phyloP scores from a whole-genome alignment of 2,329 filamentous ascomycete species.

The Cladophialophora exuberans region DNA sequence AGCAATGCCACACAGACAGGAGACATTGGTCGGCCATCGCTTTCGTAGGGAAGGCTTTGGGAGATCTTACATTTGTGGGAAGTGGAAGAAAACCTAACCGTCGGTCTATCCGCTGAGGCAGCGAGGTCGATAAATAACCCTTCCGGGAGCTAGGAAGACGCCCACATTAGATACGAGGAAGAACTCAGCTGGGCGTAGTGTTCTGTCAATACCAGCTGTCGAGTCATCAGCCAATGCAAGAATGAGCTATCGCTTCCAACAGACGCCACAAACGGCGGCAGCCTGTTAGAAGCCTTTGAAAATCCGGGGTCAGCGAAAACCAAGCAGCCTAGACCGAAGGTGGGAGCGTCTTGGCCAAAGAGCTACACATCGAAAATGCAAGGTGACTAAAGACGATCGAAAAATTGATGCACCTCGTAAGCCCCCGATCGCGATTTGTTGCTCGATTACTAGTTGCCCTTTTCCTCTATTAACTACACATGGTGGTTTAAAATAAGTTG shows the following conservation, averaged over 20 bases:
- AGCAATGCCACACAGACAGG: neutral
- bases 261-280: too few relatives aligned
- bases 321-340: neutral
- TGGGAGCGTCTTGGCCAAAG: too few relatives aligned
- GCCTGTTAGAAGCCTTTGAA: neutral
- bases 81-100: neutral
- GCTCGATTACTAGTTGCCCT: too few relatives aligned
- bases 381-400: too few relatives aligned
- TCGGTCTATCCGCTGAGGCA: neutral
- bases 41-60: neutral
- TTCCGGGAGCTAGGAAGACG: too few relatives aligned
- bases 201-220: neutral
- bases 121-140: neutral
- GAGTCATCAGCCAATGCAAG: neutral
- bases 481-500: too few relatives aligned
- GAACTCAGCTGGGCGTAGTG: neutral
- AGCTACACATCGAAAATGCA: too few relatives aligned
- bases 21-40: neutral
- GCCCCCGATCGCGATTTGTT: too few relatives aligned
- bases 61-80: neutral
- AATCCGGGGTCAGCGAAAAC: neutral
- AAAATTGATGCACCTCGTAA: too few relatives aligned
- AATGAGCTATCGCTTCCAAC: neutral
- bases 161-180: too few relatives aligned
- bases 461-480: too few relatives aligned